Percentiles rank a stretch among this genome's conserved stretches.
Evolutionary conservation across 2,329 filamentous ascomycete species (phyloP).

Genomic region (Microascus cirrosus): DNA sequence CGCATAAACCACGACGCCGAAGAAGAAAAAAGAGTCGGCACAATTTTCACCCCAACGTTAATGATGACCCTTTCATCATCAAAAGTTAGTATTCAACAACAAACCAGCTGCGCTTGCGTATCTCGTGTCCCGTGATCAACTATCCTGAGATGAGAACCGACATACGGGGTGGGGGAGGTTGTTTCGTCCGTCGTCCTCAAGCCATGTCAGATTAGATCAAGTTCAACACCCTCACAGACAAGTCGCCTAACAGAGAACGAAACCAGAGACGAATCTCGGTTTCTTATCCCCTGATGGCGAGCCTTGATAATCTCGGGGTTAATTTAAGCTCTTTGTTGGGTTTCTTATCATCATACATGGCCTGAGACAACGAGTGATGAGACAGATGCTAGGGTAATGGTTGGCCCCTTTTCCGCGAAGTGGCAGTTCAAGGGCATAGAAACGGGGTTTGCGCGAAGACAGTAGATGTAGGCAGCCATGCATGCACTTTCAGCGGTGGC

Average conservation of each 20-base stretch:
- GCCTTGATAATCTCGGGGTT: background rate
- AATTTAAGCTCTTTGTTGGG: constrained; percentile 3
- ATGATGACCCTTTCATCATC: too few species aligned
- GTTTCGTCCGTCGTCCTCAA: background rate
- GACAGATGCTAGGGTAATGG: background rate
- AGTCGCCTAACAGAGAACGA: constrained; percentile 1
- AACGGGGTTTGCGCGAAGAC: background rate
- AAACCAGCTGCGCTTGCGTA: background rate
- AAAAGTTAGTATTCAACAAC: background rate
- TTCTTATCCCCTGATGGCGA: background rate
- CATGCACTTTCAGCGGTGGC: background rate
- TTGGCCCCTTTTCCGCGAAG: background rate
- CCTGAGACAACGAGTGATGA: background rate
- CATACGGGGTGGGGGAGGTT: background rate
- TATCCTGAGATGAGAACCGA: background rate
- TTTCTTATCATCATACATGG: constrained; percentile 5
- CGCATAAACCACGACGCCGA: too few species aligned
- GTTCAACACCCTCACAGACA: constrained; percentile 28
- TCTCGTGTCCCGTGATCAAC: background rate
- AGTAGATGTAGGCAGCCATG: background rate
- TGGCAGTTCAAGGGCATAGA: background rate
- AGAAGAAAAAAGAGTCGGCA: too few species aligned
- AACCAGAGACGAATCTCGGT: constrained; percentile 6
- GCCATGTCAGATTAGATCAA: constrained; percentile 55
- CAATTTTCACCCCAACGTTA: too few species aligned